A percentile compares a stretch with the other conserved stretches of the same genome.
These are phyloP conservation scores for Jaapia argillacea DNA, from an alignment of 768 basidiomycete genomes.

Conservation along the genomic window DNA sequence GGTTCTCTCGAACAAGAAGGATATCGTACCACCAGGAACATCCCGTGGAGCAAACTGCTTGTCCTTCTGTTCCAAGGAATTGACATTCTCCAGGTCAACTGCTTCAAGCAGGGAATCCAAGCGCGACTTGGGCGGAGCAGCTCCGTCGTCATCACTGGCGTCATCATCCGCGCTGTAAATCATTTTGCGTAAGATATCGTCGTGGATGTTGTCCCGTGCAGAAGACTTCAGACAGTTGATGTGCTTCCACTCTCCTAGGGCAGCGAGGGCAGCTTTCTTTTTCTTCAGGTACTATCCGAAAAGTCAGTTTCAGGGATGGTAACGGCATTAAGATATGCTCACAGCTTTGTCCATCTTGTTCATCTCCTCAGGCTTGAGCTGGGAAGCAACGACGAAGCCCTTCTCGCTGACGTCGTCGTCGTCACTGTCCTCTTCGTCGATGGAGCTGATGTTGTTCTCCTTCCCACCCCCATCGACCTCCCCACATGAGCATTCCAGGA, in stretches of 20 bases:
- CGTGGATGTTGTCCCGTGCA: slow-evolving; percentile 43
- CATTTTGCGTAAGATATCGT: slow-evolving; percentile 52
- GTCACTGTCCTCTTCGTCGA: slow-evolving; percentile 18
- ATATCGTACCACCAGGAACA: slow-evolving; percentile 57
- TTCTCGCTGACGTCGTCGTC: slow-evolving; percentile 19
- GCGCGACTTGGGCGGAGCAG: slow-evolving; percentile 15
- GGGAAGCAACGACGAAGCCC: slow-evolving; percentile 60
- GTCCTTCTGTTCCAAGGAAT: slow-evolving; percentile 22
- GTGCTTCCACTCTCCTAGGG: slow-evolving; percentile 78
- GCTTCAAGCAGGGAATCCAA: slow-evolving; percentile 25
- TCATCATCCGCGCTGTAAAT: slow-evolving; percentile 18
- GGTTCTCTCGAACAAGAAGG: slow-evolving; percentile 66
- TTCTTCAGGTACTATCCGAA: slow-evolving; percentile 47
- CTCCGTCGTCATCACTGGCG: slow-evolving; percentile 6
- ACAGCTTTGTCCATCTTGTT: slow-evolving; percentile 47
- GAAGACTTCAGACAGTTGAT: slow-evolving; percentile 54
- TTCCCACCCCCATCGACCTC: slow-evolving; percentile 1
- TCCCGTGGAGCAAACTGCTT: slow-evolving; percentile 23
- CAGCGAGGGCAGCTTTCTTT: slow-evolving; percentile 58
- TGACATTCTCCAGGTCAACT: slow-evolving; percentile 39
- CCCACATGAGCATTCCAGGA: slow-evolving; percentile 73
- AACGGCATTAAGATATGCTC: slow-evolving; percentile 8
- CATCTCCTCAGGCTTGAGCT: slow-evolving; percentile 35
- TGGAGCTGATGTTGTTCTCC: slow-evolving; percentile 6
- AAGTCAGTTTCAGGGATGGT: not conserved